Evolutionary conservation across 2,329 filamentous ascomycete genomes (phyloP).

Genomic region (Apiospora sp.): DNA sequence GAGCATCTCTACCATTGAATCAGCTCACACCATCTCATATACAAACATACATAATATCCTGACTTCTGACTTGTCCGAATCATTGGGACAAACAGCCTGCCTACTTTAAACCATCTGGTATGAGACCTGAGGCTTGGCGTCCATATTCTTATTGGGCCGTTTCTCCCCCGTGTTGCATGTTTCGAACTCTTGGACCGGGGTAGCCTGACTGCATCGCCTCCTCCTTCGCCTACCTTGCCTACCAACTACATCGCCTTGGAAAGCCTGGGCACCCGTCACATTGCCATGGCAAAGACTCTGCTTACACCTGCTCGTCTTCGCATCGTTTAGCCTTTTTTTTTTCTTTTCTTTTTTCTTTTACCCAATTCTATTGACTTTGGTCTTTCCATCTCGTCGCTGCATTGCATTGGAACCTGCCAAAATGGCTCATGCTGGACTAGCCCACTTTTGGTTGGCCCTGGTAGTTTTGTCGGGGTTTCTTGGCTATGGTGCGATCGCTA

Average conservation of each 20-base stretch:
- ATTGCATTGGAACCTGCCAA: neutral
- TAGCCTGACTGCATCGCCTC: neutral
- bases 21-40: neutral
- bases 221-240: neutral
- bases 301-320: conserved; percentile 1
- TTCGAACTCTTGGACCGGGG: conserved; percentile 20
- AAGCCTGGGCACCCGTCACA: neutral
- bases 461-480: neutral
- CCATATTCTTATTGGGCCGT: conserved; percentile 1
- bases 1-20: neutral
- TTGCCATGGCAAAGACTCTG: conserved; percentile 10
- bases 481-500: neutral
- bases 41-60: neutral
- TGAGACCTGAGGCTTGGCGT: conserved; percentile 1
- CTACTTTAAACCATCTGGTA: conserved; percentile 9
- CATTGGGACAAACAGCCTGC: neutral
- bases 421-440: conserved; percentile 11
- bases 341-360: neutral
- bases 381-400: neutral
- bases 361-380: neutral
- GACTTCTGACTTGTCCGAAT: neutral
- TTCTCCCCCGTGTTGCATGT: neutral
- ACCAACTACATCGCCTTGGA: neutral
- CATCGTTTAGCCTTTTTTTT: neutral
- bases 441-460: neutral